Base-by-base conservation (phyloP, 2,329 filamentous ascomycete species). In the Mycosphaerella sp. region DNA sequence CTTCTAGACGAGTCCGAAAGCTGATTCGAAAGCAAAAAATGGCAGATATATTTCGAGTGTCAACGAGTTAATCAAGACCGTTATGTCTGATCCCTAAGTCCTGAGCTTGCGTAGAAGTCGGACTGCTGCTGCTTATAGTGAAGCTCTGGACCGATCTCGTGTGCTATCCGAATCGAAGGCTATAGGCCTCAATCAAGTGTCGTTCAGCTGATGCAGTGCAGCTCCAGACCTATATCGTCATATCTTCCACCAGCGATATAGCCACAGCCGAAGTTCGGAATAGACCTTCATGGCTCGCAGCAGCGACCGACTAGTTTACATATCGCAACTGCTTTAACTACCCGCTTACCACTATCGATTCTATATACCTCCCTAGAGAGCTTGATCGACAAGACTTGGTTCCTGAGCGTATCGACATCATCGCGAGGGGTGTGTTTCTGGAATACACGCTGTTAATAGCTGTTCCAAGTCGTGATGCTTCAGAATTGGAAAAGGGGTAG, bases 41-140 rank as follows among this genome's bases (percentile, higher is more conserved):
- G 71, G 71, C 1, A 74, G 59, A 68, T 69, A 73, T 3, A 74
- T 60, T 30, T 73, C 64, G 0, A 71, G 61, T 1, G 73, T 62
- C 6, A 70, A 66, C 2, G 69, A 71, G 55, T 74, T 68, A 27
- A 74, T 63, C 12, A 61, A 44, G 14, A 71, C 67, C 49, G 66
- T 65, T 10, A 75, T 68, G 21, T n/a, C 32, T 13, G 41, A 8
- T 4, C 16, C 41, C 7, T 68, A 59, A n/a, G n/a, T n/a, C n/a
- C 30, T 69, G 66, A 32, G 65, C 59, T 3, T 57, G 53, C 28
- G 65, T 63, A 6, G 57, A 57, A 2, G 53, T 51, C 13, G 53
- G 47, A 4, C 36, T 63, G 57, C 35, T 30, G 56, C 61, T 42
- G 56, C n/a, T n/a, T n/a, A 62, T 41, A 2, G 49, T 54, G 39